Conservation (phyloP, 441 rosid species). For the Syzygium malaccense region DNA sequence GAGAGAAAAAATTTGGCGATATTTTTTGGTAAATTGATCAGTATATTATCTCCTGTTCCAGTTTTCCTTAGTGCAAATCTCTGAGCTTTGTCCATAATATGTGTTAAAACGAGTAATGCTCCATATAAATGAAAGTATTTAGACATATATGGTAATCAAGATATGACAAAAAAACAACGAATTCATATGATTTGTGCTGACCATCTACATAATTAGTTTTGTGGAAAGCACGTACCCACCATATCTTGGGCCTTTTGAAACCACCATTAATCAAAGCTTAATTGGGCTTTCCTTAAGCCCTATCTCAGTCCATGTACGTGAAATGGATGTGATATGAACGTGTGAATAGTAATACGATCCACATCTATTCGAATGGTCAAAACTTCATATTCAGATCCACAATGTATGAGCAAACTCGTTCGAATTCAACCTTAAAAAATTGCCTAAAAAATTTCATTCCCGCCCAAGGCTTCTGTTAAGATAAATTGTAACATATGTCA, state of each 20-base stretch:
- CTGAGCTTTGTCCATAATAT: neutral
- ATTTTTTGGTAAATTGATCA: neutral
- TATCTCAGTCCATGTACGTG: neutral
- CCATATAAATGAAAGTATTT: neutral
- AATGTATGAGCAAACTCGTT: neutral
- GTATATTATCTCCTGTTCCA: neutral
- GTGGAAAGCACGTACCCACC: neutral
- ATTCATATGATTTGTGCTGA: no score
- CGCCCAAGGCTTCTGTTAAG: neutral
- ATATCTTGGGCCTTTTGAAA: neutral
- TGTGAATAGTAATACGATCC: neutral
- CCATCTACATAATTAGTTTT: fast-evolving
- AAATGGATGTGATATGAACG: neutral
- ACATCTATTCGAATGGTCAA: neutral
- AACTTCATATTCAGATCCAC: neutral
- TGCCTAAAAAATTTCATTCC: neutral
- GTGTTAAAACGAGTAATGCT: neutral
- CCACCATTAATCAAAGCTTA: neutral
- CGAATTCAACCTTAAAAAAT: neutral
- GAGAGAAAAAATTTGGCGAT: neutral
- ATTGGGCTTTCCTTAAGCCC: neutral
- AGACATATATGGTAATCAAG: neutral
- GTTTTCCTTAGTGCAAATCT: neutral
- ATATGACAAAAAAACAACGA: neutral
- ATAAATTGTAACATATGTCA: neutral